Evolutionary conservation across 257 asterid genomes (phyloP), one percentile per base, ranked within the genome.

Genomic region (Misopates orontium): DNA sequence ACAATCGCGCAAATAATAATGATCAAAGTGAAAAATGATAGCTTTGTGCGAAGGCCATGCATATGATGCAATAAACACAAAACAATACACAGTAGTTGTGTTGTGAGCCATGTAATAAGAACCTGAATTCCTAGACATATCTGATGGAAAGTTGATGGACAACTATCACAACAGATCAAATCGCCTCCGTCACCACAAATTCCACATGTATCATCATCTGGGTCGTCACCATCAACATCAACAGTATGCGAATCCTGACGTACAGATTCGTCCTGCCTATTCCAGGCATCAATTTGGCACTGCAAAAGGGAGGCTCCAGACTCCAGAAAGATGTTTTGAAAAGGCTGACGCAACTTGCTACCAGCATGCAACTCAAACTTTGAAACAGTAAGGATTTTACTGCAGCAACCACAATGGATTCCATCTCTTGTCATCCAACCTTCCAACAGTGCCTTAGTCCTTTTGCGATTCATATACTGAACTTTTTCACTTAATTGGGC

Each of bases 321-420:
- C 73, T 93, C 97, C 84, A 93, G 75, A 56, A 72, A 59, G 47
- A 93, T 87, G 75, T 89, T 90, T 60, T 90, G 96, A 77, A 82
- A 94, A 14, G 97, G 95, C 73, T 86, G 96, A 4, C 96, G 92
- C 77, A 79, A 63, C 74, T 84, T 94, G 83, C 97, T 90, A 60
- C 95, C 96, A 23, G 99, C 96, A 86, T 94, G 99, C 72, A 94
- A 79, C 88, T 94, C 99, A 66, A 94, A 94, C 83, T 90, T 94
- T 18, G 93, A 88, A 59, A 94, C 88, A 8, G 99, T 75, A 23
- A 94, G 88, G 60, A 94, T 94, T 75, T 94, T 94, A 78, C 99
- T 88, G 55, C 97, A 94, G 84, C 99, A 94, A 58, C 99, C 96
- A 66, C 99, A 94, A 60, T 94, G 99, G 62, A 94, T 81, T 14